phyloP scores from a whole-genome alignment of 371 early-diverging fungal genomes.

The Synchytrium microbalum region DNA sequence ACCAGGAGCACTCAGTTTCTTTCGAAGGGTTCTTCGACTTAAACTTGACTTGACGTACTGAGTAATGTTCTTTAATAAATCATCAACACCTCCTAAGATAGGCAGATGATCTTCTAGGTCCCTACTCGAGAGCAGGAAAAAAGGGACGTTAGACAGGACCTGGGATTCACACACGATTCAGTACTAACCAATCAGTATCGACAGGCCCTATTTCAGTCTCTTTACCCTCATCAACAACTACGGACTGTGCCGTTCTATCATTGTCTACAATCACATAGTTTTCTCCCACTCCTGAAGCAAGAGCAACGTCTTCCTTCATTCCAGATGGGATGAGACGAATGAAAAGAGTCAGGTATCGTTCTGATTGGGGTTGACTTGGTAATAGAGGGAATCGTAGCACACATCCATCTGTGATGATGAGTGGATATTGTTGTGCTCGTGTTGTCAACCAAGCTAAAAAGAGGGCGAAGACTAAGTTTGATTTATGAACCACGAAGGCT shows the following conservation, averaged over 20 bases:
- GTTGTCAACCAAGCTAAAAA: background rate
- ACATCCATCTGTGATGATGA: background rate
- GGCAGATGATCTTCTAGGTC: background rate
- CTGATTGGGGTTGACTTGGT: background rate
- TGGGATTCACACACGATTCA: background rate
- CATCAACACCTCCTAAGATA: slow-evolving; percentile 1
- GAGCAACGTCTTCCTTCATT: background rate
- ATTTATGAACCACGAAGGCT: too few relatives aligned
- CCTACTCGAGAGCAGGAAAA: too few relatives aligned
- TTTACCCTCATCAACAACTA: background rate
- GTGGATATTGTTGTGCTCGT: background rate
- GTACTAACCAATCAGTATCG: background rate
- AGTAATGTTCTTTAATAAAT: background rate
- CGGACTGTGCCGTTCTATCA: background rate
- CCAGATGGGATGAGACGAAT: background rate
- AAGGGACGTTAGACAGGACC: too few relatives aligned
- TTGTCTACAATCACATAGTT: background rate
- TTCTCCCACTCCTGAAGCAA: background rate
- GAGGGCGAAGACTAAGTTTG: too few relatives aligned
- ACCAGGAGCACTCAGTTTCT: background rate
- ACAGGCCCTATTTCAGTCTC: background rate
- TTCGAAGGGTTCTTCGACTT: background rate
- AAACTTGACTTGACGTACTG: background rate
- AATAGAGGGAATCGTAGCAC: background rate
- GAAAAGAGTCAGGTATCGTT: background rate